Base-by-base conservation (phyloP, 768 basidiomycete species). In the Gautieria morchelliformis region DNA sequence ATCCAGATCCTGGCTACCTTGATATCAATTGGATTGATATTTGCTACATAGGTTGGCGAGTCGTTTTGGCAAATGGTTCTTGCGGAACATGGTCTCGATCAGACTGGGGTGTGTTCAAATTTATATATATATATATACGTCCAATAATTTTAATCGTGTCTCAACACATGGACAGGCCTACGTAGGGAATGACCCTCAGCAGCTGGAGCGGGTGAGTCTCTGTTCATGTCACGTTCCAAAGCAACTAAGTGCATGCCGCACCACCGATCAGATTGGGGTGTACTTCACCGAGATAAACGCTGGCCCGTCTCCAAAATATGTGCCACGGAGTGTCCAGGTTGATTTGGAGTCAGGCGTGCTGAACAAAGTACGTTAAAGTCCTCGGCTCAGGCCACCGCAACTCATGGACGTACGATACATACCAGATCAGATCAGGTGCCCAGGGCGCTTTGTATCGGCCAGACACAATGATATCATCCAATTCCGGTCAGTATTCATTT, bases 341-440 rank as follows among this genome's bases (percentile, higher is more conserved):
- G 94, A 98, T 75, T 75, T 97, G 44, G 94, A 97, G 69, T 74
- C 83, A 8, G 89, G 89, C 10, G 94, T 96, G 10, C 83, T 86
- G 66, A 83, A 94, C 62, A 80, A 77, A 53, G 87, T 89, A 60
- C 53, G 84, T 71, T 17, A 10, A 8, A 2, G 12, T 3, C 9
- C 9, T 32, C 1, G 14, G 35, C 37, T 30, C 37, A 24, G n/a
- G 17, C 12, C n/a, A 33, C 45, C 15, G n/a, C 12, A 30, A 5
- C 24, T 49, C 48, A 49, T 33, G 22, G 8, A 10, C 48, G 33
- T 35, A 22, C 20, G 10, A 11, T 47, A 41, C 46, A 15, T 42
- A 5, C 10, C 61, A 90, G 82, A 71, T 91, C 51, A 81, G 82
- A 48, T 76, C 82, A 27, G 88, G 91, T 11, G 70, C 78, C 2